These are phyloP conservation scores for Cryptococcus sp. DNA, from an alignment of 1,284 basidiomycete species.

Conservation along the genomic window DNA sequence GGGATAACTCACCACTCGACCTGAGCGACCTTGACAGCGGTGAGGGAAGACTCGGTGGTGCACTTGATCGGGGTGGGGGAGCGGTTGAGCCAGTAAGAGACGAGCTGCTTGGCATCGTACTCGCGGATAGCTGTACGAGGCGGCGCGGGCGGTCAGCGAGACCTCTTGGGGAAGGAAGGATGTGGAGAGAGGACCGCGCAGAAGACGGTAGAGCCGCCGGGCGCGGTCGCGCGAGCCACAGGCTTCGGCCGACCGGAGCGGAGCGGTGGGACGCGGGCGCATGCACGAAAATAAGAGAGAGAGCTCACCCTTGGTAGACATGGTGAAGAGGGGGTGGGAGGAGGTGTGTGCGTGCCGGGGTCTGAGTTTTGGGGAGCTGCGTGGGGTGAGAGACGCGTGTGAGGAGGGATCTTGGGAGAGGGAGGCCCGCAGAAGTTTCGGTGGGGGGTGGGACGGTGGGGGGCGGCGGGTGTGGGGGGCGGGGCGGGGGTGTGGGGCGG, in stretches of 20 bases:
- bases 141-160: slow-evolving; percentile 3
- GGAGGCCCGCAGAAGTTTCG: slow-evolving; percentile 1
- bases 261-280: slow-evolving; percentile 1
- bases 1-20: slow-evolving; percentile 45
- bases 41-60: slow-evolving; percentile 46
- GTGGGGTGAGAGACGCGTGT: neutral
- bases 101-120: slow-evolving; percentile 90
- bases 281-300: neutral
- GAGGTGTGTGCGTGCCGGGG: slow-evolving; percentile 1
- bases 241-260: neutral
- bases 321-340: slow-evolving; percentile 24
- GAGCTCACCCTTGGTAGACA: slow-evolving; percentile 51
- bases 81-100: slow-evolving; percentile 89
- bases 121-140: slow-evolving; percentile 77
- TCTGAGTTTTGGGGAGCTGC: slow-evolving; percentile 3
- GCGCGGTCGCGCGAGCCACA: neutral
- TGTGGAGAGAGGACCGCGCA: neutral
- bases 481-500: neutral
- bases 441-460: neutral
- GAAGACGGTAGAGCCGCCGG: neutral
- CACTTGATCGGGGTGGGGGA: slow-evolving; percentile 60
- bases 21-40: slow-evolving; percentile 50
- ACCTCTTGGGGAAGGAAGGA: neutral
- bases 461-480: neutral
- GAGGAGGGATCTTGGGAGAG: slow-evolving; percentile 5